Base-by-base conservation (phyloP, 2,329 filamentous ascomycete genomes). In the Ascochyta pisi region DNA sequence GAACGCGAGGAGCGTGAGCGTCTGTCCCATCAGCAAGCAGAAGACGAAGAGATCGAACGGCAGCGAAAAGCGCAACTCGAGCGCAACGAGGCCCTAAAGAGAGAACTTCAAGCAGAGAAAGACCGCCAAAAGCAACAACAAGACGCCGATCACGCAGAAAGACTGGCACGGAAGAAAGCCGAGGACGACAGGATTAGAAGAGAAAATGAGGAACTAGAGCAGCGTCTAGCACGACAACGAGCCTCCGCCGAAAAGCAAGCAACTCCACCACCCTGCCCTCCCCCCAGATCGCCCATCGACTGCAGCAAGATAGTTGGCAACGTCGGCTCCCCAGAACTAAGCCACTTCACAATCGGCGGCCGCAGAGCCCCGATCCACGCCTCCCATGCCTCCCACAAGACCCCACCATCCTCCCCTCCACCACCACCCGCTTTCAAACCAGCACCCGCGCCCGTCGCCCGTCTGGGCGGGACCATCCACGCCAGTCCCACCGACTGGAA, bases 291-390 rank as follows among this genome's bases (percentile, higher is more conserved):
- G n/a, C 56, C 60, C 12, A 31, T 62, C 6, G 60, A 68, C 49
- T 67, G 54, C 44, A 60, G 59, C 5, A 52, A 62, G 38, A 50
- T 53, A 15, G 26, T 31, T 23, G 50, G 50, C 23, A 41, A 42
- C 15, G 34, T 35, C 12, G 60, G 62, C 9, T 34, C 60, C 19
- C 65, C 65, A 37, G 60, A 63, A 19, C 60, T 63, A 27, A 66
- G 66, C 12, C 64, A 55, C 38, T 60, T 60, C 57, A 63, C 40
- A 16, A 53, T 71, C 1, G 66, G 68, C 9, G 63, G 48, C 6
- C 67, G 68, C 6, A 57, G 54, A 2, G 55, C 60, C 23, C 68
- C 68, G 4, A 54, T 68, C 38, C 67, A 69, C 44, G 44, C 57
- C 19, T 67, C 67, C 1, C 66, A 71, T 27, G 61, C 67, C 6